phyloP scores from a whole-genome alignment of 192 early-diverging fungal genomes.

The Coemansia sp. region DNA sequence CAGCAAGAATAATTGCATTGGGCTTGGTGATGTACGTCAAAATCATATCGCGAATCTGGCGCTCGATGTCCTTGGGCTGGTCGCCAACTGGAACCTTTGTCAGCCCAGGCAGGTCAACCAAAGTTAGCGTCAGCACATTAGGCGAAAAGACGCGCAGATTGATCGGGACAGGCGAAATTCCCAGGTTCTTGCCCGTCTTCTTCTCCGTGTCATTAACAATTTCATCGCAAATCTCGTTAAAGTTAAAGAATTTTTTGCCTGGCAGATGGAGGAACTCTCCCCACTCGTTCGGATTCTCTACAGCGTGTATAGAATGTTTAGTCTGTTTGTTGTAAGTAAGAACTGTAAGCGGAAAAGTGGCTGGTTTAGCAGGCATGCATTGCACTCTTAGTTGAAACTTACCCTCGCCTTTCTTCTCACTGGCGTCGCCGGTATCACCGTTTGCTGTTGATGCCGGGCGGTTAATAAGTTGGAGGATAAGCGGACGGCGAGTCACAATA shows the following conservation, averaged over 20 bases:
- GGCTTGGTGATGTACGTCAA: slow-evolving; percentile 96
- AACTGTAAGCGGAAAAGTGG: background rate
- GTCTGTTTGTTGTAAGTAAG: background rate
- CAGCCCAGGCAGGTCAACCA: slow-evolving; percentile 98
- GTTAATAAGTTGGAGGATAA: slow-evolving; percentile 97
- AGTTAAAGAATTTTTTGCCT: slow-evolving; percentile 93
- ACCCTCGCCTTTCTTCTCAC: slow-evolving; percentile 54
- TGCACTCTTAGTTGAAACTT: slow-evolving; percentile 11
- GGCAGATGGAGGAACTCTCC: slow-evolving; percentile 99
- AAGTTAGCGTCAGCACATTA: slow-evolving; percentile 96
- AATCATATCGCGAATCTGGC: slow-evolving; percentile 98
- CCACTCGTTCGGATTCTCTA: slow-evolving; percentile 85
- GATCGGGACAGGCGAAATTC: slow-evolving; percentile 95
- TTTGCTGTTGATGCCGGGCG: slow-evolving; percentile 56
- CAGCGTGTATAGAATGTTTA: slow-evolving; percentile 3
- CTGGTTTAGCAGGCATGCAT: background rate
- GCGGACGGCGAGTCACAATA: slow-evolving; percentile 95
- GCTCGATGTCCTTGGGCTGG: slow-evolving; percentile 99
- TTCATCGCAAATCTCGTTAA: slow-evolving; percentile 96
- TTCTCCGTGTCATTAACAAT: slow-evolving; percentile 90
- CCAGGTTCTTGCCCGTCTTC: slow-evolving; percentile 78
- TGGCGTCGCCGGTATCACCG: slow-evolving; percentile 15
- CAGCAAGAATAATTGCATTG: slow-evolving; percentile 96
- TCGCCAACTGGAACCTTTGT: slow-evolving; percentile 99
- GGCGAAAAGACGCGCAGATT: slow-evolving; percentile 98